These are phyloP conservation scores for Chlamydomonas sp. DNA, from an alignment of 139 green algal genomes.

Conservation along the genomic window DNA sequence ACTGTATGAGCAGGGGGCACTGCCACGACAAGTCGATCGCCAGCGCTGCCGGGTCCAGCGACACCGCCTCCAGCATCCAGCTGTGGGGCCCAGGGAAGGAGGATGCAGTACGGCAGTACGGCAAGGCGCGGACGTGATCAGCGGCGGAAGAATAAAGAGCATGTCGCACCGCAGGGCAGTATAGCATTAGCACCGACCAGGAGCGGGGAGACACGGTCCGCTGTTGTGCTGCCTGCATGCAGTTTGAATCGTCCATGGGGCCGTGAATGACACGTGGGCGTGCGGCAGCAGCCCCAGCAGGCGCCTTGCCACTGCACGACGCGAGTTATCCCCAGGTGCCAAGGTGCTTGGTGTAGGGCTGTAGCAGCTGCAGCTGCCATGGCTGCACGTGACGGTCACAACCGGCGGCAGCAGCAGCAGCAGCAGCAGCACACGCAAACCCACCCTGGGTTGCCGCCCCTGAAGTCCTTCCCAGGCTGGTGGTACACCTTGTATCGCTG, in stretches of 20 bases:
- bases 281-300: too few relatives aligned
- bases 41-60: not conserved
- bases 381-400: not conserved
- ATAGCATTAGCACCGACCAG: too few relatives aligned
- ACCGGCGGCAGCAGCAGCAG: not conserved
- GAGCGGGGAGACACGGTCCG: too few relatives aligned
- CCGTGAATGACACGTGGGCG: too few relatives aligned
- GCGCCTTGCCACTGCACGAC: too few relatives aligned
- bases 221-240: too few relatives aligned
- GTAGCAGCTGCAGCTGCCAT: not conserved
- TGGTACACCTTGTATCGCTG: conserved; percentile 9
- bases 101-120: not conserved
- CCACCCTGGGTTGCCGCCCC: conserved; percentile 5
- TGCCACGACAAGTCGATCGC: conserved; percentile 30
- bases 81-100: not conserved
- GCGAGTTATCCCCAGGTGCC: too few relatives aligned
- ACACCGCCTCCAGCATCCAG: not conserved
- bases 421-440: not conserved
- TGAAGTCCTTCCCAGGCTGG: not conserved
- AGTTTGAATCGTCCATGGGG: too few relatives aligned
- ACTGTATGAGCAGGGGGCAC: conserved; percentile 22
- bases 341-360: too few relatives aligned
- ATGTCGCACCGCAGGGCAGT: too few relatives aligned
- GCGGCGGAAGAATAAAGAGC: too few relatives aligned
- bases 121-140: too few relatives aligned